These are phyloP conservation scores for Capsicum rhomboideum DNA, from an alignment of 257 asterid species.

Conservation along the genomic window DNA sequence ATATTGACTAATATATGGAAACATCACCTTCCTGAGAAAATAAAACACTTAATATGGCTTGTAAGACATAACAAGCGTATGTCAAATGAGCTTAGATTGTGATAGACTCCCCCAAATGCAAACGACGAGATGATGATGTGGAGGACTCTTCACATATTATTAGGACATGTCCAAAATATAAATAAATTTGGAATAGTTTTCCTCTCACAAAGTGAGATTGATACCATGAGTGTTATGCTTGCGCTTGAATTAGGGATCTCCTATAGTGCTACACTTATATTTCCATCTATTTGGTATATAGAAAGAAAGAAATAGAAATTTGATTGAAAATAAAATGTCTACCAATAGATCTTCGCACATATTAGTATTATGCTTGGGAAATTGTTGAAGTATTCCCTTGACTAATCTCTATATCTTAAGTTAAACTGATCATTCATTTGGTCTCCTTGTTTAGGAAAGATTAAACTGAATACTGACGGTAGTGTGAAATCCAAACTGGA, in stretches of 20 bases:
- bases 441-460: background rate
- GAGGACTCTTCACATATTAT: background rate
- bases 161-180: background rate
- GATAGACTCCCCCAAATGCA: background rate
- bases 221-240: background rate
- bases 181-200: background rate
- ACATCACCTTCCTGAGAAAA: background rate
- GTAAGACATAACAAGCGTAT: background rate
- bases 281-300: background rate
- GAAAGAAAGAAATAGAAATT: background rate
- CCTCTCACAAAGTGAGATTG: background rate
- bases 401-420: background rate
- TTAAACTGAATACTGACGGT: background rate
- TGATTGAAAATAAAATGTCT: background rate
- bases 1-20: background rate
- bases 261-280: background rate
- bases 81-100: background rate
- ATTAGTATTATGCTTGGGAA: background rate
- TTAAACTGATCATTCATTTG: background rate
- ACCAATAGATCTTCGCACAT: background rate
- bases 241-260: background rate
- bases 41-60: background rate
- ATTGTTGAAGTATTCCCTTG: background rate
- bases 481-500: background rate
- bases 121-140: background rate